phyloP scores from a whole-genome alignment of 2,329 filamentous ascomycete species.

The Talaromyces amestolkiae region DNA sequence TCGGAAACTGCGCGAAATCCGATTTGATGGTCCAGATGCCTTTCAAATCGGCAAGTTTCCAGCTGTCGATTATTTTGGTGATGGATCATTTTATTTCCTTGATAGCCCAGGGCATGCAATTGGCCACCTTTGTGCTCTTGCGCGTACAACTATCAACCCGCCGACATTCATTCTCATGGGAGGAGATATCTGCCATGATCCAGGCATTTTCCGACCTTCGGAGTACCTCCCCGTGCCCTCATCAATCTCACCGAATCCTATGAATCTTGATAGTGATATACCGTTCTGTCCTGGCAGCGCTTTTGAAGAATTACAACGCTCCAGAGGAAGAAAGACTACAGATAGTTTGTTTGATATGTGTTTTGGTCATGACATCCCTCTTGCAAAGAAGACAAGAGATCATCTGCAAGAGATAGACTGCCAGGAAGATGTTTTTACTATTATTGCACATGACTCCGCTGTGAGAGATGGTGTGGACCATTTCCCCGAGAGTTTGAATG shows the following conservation, averaged over 20 bases:
- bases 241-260: constrained; percentile 10
- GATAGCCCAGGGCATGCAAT: constrained; percentile 27
- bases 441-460: constrained; percentile 31
- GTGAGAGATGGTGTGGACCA: constrained; percentile 26
- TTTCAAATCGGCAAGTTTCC: constrained; percentile 26
- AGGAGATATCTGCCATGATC: constrained; percentile 29
- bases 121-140: constrained; percentile 30
- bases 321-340: not conserved
- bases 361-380: constrained; percentile 27
- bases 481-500: constrained; percentile 30
- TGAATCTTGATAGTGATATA: not conserved
- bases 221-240: constrained; percentile 29
- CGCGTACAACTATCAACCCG: constrained; percentile 25
- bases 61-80: constrained; percentile 32
- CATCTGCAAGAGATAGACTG: constrained; percentile 28
- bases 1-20: not conserved
- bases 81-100: constrained; percentile 33
- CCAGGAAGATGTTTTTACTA: constrained; percentile 28
- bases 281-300: constrained; percentile 6
- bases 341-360: constrained; percentile 25
- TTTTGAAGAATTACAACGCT: constrained; percentile 8
- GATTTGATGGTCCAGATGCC: not conserved
- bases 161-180: constrained; percentile 29
- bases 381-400: constrained; percentile 24
- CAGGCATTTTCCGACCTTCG: constrained; percentile 31